A percentile compares a stretch with the other conserved stretches of the same genome.
Conservation (phyloP, 1,139 yeast species). For the Candida labiduridarum region DNA sequence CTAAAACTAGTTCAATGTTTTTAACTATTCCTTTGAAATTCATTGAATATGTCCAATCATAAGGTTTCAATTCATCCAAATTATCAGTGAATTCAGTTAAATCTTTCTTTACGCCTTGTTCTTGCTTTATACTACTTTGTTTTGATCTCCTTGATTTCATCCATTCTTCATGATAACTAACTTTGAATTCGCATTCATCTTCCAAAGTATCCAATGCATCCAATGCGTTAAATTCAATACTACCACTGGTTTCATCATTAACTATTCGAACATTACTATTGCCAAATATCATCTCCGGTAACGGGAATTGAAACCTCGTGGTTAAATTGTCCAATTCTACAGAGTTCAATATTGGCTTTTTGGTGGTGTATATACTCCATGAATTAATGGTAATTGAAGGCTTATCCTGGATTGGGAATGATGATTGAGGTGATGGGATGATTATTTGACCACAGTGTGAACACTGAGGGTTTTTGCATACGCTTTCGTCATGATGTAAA, state of each 20-base stretch:
- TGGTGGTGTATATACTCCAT: conserved; percentile 76
- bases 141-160: conserved; percentile 57
- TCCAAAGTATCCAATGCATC: conserved; percentile 77
- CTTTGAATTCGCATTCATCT: conserved; percentile 47
- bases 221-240: conserved; percentile 68
- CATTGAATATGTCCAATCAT: conserved; percentile 96
- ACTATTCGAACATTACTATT: conserved; percentile 65
- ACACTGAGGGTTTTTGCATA: conserved; percentile 58
- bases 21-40: conserved; percentile 64
- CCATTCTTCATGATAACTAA: conserved; percentile 92
- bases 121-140: conserved; percentile 27
- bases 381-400: conserved; percentile 68
- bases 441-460: conserved; percentile 68
- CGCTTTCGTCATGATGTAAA: conserved; percentile 15
- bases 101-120: conserved; percentile 29
- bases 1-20: conserved; percentile 21
- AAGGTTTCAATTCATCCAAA: conserved; percentile 60
- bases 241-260: conserved; percentile 17
- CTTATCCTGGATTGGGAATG: conserved; percentile 59
- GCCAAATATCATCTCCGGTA: conserved; percentile 99
- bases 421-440: conserved; percentile 71
- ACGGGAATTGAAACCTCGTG: conserved; percentile 67
- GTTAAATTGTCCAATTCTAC: conserved; percentile 67
- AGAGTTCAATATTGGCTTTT: conserved; percentile 77
- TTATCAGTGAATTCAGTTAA: conserved; percentile 41